Percentiles rank a stretch among this genome's conserved stretches.
Conservation (phyloP, 2,329 filamentous ascomycete genomes). For the Aspergillus sojae region DNA sequence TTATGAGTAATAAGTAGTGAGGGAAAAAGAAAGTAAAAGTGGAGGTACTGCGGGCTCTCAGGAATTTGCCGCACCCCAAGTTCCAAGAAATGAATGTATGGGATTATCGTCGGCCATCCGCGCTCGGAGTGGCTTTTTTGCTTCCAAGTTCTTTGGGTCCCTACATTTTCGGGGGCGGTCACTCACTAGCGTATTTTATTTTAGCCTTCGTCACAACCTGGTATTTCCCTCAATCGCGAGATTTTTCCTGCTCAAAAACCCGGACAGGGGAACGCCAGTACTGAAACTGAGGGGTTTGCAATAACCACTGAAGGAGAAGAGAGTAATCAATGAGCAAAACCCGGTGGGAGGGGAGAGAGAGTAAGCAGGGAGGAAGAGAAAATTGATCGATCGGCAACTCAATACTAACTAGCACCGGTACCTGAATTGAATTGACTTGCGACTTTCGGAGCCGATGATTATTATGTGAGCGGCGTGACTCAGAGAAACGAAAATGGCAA, state of each 20-base stretch:
- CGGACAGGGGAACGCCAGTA: neutral
- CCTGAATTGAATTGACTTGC: conserved; percentile 17
- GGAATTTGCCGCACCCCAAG: conserved; percentile 11
- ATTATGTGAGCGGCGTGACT: conserved; percentile 14
- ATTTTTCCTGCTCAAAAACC: neutral
- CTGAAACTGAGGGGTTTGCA: neutral
- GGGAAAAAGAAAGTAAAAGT: conserved; percentile 27
- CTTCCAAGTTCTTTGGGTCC: neutral
- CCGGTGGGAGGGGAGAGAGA: conserved; percentile 13
- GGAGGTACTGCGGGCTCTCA: conserved; percentile 13
- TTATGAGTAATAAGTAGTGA: conserved; percentile 12
- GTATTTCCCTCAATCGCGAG: conserved; percentile 14
- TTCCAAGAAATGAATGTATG: conserved; percentile 12
- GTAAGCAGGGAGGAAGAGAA: neutral
- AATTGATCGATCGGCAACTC: neutral
- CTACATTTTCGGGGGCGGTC: neutral
- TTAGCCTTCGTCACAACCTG: conserved; percentile 15
- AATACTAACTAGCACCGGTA: neutral
- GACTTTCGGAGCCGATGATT: conserved; percentile 25
- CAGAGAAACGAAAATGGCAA: conserved; percentile 10
- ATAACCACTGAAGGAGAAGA: neutral
- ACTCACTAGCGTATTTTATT: conserved; percentile 22
- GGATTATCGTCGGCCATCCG: conserved; percentile 15
- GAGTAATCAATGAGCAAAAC: conserved; percentile 8
- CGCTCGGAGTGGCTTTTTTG: conserved; percentile 23